Evolutionary conservation across 805 yeast species (phyloP).

Genomic region (Naumovozyma castellii): DNA sequence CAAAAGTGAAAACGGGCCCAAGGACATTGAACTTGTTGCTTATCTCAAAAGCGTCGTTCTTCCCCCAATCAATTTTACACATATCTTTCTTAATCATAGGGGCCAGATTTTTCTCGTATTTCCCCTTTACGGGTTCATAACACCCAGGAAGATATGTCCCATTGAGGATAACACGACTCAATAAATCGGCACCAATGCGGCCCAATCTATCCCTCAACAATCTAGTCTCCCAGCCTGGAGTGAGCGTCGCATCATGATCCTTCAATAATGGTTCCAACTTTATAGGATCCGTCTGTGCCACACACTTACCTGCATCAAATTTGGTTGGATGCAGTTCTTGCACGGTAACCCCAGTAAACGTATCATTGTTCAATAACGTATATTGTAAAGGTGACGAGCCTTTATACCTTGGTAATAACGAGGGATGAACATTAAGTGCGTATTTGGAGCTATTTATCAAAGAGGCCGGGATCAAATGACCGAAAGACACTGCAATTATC

Average conservation of each 20-base stretch:
- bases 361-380: constrained; percentile 57
- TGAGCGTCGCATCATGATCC: constrained; percentile 9
- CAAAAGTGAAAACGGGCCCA: constrained; percentile 47
- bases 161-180: constrained; percentile 37
- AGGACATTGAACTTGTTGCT: constrained; percentile 39
- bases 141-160: constrained; percentile 16
- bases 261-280: constrained; percentile 8
- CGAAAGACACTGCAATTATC: constrained; percentile 89
- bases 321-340: constrained; percentile 83
- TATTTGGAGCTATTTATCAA: constrained; percentile 40
- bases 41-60: constrained; percentile 31
- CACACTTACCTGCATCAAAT: constrained; percentile 71
- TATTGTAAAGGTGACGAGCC: constrained; percentile 89
- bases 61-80: constrained; percentile 41
- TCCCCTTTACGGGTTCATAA: constrained; percentile 15
- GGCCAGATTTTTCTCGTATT: constrained; percentile 37
- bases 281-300: constrained; percentile 43
- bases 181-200: constrained; percentile 48
- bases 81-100: constrained; percentile 40
- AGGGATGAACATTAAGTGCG: constrained; percentile 90
- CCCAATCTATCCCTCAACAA: constrained; percentile 45
- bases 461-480: constrained; percentile 60
- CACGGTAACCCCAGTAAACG: constrained; percentile 69
- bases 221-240: constrained; percentile 9
- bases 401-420: constrained; percentile 67